A percentile compares a stretch with the other conserved stretches of the same genome.
These are phyloP conservation scores for Phytophthora hybrid DNA, from an alignment of 352 stramenopile species.

Conservation along the genomic window DNA sequence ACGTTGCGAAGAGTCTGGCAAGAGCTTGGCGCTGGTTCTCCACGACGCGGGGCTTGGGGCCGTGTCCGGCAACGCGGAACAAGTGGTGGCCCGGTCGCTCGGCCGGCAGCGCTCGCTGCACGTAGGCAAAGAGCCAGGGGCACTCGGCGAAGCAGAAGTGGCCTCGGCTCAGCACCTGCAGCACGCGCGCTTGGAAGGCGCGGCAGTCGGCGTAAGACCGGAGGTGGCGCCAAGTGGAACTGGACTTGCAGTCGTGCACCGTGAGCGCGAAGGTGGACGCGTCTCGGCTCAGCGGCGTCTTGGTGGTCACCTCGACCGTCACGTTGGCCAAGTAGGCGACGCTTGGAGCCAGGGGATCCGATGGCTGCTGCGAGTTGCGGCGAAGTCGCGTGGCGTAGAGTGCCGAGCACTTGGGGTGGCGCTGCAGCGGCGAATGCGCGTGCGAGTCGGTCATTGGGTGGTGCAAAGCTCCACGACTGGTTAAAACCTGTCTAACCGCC, in stretches of 20 bases:
- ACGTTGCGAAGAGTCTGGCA: slow-evolving; percentile 44
- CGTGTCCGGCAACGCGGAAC: slow-evolving; percentile 32
- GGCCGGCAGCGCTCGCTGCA: slow-evolving; percentile 43
- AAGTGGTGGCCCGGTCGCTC: slow-evolving; percentile 31
- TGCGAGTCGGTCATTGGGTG: slow-evolving; percentile 1
- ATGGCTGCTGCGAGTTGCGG: slow-evolving; percentile 13
- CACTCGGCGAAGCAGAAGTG: slow-evolving; percentile 59
- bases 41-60: slow-evolving; percentile 31
- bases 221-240: slow-evolving; percentile 46
- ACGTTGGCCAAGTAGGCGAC: slow-evolving; percentile 46
- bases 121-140: slow-evolving; percentile 53
- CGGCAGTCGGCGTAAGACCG: slow-evolving; percentile 51
- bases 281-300: slow-evolving; percentile 22
- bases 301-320: slow-evolving; percentile 44
- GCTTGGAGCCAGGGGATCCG: slow-evolving; percentile 16
- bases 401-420: slow-evolving; percentile 49
- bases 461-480: not conserved
- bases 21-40: slow-evolving; percentile 46
- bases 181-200: slow-evolving; percentile 45
- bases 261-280: slow-evolving; percentile 40
- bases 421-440: slow-evolving; percentile 22
- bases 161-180: slow-evolving; percentile 40
- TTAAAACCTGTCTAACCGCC: not conserved
- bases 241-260: slow-evolving; percentile 50
- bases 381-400: slow-evolving; percentile 29